Evolutionary conservation across 805 yeast genomes (phyloP), one percentile per base, ranked within the genome.

Genomic region (Wickerhamiella vanderwaltii): DNA sequence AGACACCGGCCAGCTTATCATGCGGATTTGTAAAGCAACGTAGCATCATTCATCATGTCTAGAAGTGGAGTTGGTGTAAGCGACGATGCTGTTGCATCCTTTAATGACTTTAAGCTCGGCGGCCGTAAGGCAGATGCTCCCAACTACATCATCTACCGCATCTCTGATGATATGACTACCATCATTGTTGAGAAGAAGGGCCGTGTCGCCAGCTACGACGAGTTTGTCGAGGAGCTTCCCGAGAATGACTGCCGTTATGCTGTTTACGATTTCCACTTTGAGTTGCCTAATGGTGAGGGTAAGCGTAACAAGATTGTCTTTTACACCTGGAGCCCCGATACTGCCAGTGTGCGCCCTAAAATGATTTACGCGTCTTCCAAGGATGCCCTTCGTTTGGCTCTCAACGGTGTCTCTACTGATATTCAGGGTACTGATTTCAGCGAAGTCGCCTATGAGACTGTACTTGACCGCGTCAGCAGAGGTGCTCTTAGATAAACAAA

Each of bases 341-440:
- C 94, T 48, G 95, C 97, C 43, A 85, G 91, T 48, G 78, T 91
- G 58, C 81, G 93, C 71, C 64, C 54, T 55, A 91, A 91, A 81
- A 91, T 91, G 98, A 82, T 88, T 49, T 88, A 87, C 70, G 97
- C 98, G 36, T 77, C 95, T n/a, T 87, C 97, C 47, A 86, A 86
- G 68, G 97, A 87, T 57, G 95, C 96, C 38, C 75, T 91, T 60
- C 88, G 97, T 73, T 85, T 95, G 68, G 88, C 98, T 44, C 72
- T 91, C 60, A 88, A 83, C 63, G 98, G 98, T 65, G 77, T 91
- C 53, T 70, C 95, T 44, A 65, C 94, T 53, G 98, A 91, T 60
- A 72, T 91, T 59, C 98, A 91, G 71, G 98, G 97, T 61, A 91
- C 98, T 46, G 98, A 91, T 66, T 87, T 78, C 67, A 79, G 93